Evolutionary conservation across 495 filamentous ascomycete genomes (phyloP), one percentile per base, ranked within the genome.

Genomic region (Penicillium bialowiezense): DNA sequence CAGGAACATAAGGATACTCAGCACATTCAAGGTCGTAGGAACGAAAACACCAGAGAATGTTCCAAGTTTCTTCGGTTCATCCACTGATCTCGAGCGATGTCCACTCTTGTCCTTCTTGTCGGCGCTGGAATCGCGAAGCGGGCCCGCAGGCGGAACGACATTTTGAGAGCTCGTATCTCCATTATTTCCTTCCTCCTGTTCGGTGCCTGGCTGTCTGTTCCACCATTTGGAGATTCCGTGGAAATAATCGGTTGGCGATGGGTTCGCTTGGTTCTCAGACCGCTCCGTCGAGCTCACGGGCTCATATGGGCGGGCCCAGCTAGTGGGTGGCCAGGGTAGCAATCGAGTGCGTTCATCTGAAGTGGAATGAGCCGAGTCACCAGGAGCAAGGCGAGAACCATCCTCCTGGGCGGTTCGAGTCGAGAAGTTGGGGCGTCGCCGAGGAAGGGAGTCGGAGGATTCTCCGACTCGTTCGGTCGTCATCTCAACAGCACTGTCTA

Each of bases 1-100:
- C 63, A 91, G 72, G 69, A 95, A 95, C 90, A 95, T 93, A 34
- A 95, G 80, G 72, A 95, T 95, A 53, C 88, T 92, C 39, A 95
- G 69, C n/a, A 95, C 89, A 67, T 95, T 95, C 55, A 93, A 69
- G 38, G 82, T 90, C 5, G 89, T 90, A 18, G 90, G 90, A 17
- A 93, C 86, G 63, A 91, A 95, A 32, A 93, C 90, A 7, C 88
- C 88, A 8, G 87, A 86, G 59, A 88, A 84, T 3, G 82, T 82
- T 13, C 86, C 85, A 44, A 91, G 76, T 63, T 90, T 91, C 50
- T 72, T 73, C 2, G 71, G 58, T 36, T 70, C 72, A 24, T 81
- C 80, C 39, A 72, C 56, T 18, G 74, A 64, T 40, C 79, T 70
- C 62, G 59, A 19, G 58, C 67, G 54, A 66, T 77, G 52, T 59